Base-by-base conservation (phyloP, 208 protist species). In the Trypanosoma cruzi region DNA sequence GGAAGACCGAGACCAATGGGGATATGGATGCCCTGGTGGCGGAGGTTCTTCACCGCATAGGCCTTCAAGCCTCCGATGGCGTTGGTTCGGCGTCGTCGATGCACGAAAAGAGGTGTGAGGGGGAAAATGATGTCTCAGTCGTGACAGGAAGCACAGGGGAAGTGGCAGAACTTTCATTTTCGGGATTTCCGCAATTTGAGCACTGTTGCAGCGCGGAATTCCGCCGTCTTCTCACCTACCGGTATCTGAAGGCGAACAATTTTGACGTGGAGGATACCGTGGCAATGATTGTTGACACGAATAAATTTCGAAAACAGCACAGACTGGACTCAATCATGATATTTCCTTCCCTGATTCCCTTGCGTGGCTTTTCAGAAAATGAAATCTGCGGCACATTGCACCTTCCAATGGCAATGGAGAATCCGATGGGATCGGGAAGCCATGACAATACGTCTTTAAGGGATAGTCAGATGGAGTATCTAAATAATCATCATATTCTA, bases 401-500 rank as follows among this genome's bases (percentile, higher is more conserved):
- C 0, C 68, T 89, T 2, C 80, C 80, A 11, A 58, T 49, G 44
- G 44, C 8, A 44, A 26, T 16, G 5, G 37, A 54, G 1, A 32
- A n/a, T 50, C 20, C 29, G 1, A 52, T 28, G 0, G 26, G 18
- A 13, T 4, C 29, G 0, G 4, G 36, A 37, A 37, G 24, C 7
- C 36, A 5, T 29, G 20, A 32, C 48, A 46, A 50, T 31, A 32
- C 29, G 8, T n/a, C 29, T 20, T 52, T 42, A 29, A 68, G 44
- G 16, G 44, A 40, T 8, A 5, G 69, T 2, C 73, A 71, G 61
- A 13, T 37, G 0, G 71, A 73, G 46, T 64, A 64, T 52, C 53
- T 90, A 44, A 82, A 93, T 68, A 82, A 85, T 42, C 83, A 90
- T 59, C 66, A 58, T 14, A 57, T 88, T n/a, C 68, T 93, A 24